Percentiles rank a stretch among this genome's conserved stretches.
Conservation (phyloP, 1,284 basidiomycete species). For the Earliella scabrosa region DNA sequence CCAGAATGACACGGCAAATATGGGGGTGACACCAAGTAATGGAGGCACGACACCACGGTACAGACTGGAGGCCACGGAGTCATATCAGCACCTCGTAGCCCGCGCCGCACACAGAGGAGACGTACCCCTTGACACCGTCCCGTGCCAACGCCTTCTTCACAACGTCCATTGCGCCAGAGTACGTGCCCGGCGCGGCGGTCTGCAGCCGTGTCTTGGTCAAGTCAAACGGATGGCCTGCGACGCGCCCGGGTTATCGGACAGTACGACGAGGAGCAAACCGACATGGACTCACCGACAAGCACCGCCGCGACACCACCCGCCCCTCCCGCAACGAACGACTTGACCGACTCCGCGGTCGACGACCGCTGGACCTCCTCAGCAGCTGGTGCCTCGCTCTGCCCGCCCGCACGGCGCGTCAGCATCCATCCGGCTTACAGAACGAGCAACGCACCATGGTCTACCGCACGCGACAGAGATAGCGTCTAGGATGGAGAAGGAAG, state of each 20-base stretch:
- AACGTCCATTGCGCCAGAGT: slow-evolving; percentile 93
- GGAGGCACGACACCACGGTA: slow-evolving; percentile 98
- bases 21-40: slow-evolving; percentile 95
- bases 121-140: slow-evolving; percentile 90
- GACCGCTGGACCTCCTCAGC: slow-evolving; percentile 30
- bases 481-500: neutral
- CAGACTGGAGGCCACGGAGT: slow-evolving; percentile 54
- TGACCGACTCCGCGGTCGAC: slow-evolving; percentile 65
- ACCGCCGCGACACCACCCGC: slow-evolving; percentile 90
- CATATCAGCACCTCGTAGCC: neutral
- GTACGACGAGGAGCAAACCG: neutral
- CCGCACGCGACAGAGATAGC: neutral
- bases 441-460: neutral
- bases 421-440: neutral
- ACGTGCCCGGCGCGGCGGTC: slow-evolving; percentile 89
- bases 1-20: slow-evolving; percentile 99
- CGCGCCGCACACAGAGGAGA: slow-evolving; percentile 2
- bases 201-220: slow-evolving; percentile 96
- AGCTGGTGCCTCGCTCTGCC: slow-evolving; percentile 30
- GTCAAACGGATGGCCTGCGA: slow-evolving; percentile 95
- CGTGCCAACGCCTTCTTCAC: slow-evolving; percentile 88
- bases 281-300: slow-evolving; percentile 72
- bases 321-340: slow-evolving; percentile 91
- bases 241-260: too few relatives aligned
- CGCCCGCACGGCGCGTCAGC: slow-evolving; percentile 1